Evolutionary conservation across 345 rosid genomes (phyloP).

Genomic region (Kandelia obovata): DNA sequence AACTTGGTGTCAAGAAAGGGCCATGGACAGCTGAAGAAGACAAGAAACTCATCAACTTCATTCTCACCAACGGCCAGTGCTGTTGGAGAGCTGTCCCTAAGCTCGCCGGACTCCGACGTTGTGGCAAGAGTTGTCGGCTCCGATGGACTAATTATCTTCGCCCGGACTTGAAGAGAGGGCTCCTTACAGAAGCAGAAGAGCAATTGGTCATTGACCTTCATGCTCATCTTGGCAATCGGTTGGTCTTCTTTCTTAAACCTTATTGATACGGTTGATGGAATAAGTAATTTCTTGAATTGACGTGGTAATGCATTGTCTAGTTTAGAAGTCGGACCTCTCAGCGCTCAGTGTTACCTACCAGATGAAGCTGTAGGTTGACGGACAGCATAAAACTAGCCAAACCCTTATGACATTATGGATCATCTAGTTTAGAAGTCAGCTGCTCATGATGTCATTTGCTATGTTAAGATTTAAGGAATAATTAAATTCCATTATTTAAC

Average conservation of each 20-base stretch:
- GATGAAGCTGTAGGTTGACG: too few species aligned
- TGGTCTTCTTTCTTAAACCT: not conserved
- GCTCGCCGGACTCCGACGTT: slow-evolving; percentile 58
- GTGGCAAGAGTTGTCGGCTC: slow-evolving; percentile 86
- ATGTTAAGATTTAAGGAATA: too few species aligned
- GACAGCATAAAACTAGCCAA: too few species aligned
- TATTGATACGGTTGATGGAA: too few species aligned
- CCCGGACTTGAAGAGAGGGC: slow-evolving; percentile 87
- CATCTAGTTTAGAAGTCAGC: too few species aligned
- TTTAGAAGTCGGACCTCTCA: too few species aligned
- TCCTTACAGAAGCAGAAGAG: slow-evolving; percentile 67
- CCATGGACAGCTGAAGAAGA: slow-evolving; percentile 45
- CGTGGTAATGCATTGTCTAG: too few species aligned
- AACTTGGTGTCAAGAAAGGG: slow-evolving; percentile 42
- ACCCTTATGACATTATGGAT: too few species aligned
- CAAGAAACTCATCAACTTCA: slow-evolving; percentile 34
- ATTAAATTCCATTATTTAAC: too few species aligned
- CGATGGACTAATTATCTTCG: slow-evolving; percentile 91
- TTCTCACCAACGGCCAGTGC: slow-evolving; percentile 38
- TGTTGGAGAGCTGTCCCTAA: slow-evolving; percentile 42
- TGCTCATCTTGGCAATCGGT: slow-evolving; percentile 78
- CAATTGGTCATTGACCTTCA: slow-evolving; percentile 76
- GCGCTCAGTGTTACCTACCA: too few species aligned
- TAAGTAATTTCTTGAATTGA: too few species aligned
- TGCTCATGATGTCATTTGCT: too few species aligned